These are phyloP conservation scores for Purpureocillium takamizusanense DNA, from an alignment of 2,329 filamentous ascomycete genomes.

Conservation along the genomic window DNA sequence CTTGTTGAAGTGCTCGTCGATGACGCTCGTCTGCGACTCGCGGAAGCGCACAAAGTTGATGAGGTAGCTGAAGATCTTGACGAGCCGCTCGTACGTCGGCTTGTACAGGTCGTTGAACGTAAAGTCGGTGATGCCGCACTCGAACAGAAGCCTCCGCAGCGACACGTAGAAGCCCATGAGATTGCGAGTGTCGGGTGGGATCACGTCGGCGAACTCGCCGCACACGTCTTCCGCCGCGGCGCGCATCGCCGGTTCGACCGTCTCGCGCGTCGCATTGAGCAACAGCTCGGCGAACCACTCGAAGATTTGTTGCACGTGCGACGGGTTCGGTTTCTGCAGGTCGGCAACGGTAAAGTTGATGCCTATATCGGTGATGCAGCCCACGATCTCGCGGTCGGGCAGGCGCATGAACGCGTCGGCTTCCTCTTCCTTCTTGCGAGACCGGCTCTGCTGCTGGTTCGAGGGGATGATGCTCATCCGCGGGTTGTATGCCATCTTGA, in stretches of 20 bases:
- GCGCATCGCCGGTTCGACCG: conserved; percentile 90
- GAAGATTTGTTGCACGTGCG: conserved; percentile 94
- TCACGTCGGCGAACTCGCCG: conserved; percentile 74
- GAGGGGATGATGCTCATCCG: conserved; percentile 52
- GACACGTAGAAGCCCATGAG: conserved; percentile 93
- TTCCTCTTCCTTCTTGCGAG: conserved; percentile 50
- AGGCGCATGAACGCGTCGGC: conserved; percentile 52
- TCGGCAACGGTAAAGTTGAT: conserved; percentile 81
- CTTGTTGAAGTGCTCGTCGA: conserved; percentile 91
- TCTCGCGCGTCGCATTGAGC: conserved; percentile 87
- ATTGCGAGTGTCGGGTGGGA: conserved; percentile 82
- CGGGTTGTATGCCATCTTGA: conserved; percentile 47
- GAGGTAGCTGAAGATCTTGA: conserved; percentile 93
- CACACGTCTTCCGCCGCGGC: conserved; percentile 83
- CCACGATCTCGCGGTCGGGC: conserved; percentile 74
- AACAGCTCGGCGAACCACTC: conserved; percentile 95
- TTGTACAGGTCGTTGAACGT: conserved; percentile 86
- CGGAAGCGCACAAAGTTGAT: conserved; percentile 99
- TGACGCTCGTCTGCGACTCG: conserved; percentile 80
- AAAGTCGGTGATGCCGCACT: conserved; percentile 91
- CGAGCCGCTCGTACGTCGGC: conserved; percentile 80
- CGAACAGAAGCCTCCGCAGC: conserved; percentile 66
- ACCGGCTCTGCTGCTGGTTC: conserved; percentile 38
- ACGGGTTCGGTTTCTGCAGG: conserved; percentile 85
- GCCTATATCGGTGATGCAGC: conserved; percentile 94